These are phyloP conservation scores for Neurospora cerealis DNA, from an alignment of 495 filamentous ascomycete genomes.

Conservation along the genomic window DNA sequence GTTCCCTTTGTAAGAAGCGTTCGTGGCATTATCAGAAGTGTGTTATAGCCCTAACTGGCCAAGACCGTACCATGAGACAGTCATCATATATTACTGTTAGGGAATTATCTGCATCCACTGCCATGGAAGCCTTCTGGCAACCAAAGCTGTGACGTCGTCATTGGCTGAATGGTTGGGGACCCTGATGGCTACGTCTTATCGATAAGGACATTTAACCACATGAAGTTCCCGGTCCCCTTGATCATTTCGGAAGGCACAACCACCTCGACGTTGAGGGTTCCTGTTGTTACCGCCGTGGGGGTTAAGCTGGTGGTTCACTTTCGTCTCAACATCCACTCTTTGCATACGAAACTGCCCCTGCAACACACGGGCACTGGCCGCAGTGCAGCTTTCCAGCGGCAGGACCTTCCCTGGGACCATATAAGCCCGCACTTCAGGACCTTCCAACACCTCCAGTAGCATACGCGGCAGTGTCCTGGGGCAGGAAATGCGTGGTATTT, in stretches of 20 bases:
- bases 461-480: neutral
- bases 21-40: neutral
- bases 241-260: neutral
- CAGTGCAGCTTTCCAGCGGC: neutral
- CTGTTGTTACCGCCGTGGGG: neutral
- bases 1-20: neutral
- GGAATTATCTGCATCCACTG: neutral
- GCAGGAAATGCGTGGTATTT: neutral
- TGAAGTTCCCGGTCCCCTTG: neutral
- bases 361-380: neutral
- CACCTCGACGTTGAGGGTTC: neutral
- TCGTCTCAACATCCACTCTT: neutral
- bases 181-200: neutral
- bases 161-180: neutral
- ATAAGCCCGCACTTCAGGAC: neutral
- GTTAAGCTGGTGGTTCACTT: neutral
- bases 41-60: neutral
- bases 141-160: neutral
- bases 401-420: neutral
- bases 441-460: neutral
- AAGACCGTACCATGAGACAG: neutral
- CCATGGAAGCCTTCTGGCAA: too few species aligned
- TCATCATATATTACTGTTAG: neutral
- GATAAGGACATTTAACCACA: neutral
- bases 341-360: neutral